phyloP scores from a whole-genome alignment of 148 eudicot species.

The Nyssa sinensis region DNA sequence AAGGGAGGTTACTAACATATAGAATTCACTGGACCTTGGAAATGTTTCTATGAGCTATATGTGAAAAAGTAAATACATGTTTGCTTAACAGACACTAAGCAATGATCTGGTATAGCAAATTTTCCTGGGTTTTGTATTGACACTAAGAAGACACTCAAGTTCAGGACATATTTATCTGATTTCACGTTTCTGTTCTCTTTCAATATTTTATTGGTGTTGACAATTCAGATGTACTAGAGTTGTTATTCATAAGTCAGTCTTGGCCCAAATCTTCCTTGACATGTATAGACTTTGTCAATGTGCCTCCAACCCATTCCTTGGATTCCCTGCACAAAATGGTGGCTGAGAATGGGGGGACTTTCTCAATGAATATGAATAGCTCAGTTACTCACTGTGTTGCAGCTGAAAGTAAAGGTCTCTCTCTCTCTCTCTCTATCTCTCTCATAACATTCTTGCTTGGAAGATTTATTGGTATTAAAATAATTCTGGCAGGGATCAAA shows the following conservation, averaged over 20 bases:
- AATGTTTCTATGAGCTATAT: not conserved
- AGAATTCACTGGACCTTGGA: not conserved
- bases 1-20: not conserved
- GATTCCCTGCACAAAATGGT: conserved; percentile 82
- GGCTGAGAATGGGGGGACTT: conserved; percentile 87
- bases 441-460: not conserved
- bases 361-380: conserved; percentile 86
- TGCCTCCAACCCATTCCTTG: conserved; percentile 56
- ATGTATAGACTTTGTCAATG: conserved; percentile 64
- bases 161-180: not conserved
- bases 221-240: not conserved
- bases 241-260: conserved; percentile 1
- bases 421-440: conserved; percentile 12
- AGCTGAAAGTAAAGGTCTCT: conserved; percentile 73
- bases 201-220: not conserved
- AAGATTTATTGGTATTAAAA: not conserved
- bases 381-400: conserved; percentile 90
- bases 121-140: not conserved
- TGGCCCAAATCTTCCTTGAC: conserved; percentile 29
- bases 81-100: not conserved
- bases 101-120: not conserved
- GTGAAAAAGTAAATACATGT: not conserved
- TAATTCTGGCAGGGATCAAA: conserved; percentile 55
- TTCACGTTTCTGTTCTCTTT: not conserved
- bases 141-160: not conserved